These are phyloP conservation scores for Ceratocystis colombiana DNA, from an alignment of 2,329 filamentous ascomycete genomes.

Conservation along the genomic window DNA sequence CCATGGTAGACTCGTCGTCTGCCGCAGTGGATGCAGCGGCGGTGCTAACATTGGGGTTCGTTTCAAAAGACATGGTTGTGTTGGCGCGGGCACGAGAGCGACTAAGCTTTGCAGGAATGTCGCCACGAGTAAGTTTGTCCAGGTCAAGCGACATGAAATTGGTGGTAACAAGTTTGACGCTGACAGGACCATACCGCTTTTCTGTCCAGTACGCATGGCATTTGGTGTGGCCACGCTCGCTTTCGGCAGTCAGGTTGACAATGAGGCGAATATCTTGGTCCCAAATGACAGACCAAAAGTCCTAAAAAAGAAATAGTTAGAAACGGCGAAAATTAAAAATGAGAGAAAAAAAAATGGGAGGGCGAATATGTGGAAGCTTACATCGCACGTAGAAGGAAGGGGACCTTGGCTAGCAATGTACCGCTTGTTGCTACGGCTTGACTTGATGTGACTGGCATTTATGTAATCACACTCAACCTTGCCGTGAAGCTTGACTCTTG, in stretches of 20 bases:
- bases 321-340: background rate
- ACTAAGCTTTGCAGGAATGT: constrained; percentile 12
- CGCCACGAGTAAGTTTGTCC: constrained; percentile 29
- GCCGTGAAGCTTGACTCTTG: constrained; percentile 67
- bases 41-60: constrained; percentile 22
- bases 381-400: constrained; percentile 80
- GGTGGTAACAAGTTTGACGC: constrained; percentile 68
- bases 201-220: constrained; percentile 89
- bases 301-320: constrained; percentile 40
- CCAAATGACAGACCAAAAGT: constrained; percentile 98
- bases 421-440: constrained; percentile 71
- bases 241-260: constrained; percentile 91
- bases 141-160: constrained; percentile 71
- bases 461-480: constrained; percentile 77
- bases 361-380: constrained; percentile 36
- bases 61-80: constrained; percentile 26
- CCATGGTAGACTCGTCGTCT: constrained; percentile 53
- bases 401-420: constrained; percentile 96
- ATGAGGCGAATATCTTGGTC: constrained; percentile 91
- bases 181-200: constrained; percentile 66
- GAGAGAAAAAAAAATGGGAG: background rate
- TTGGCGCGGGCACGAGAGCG: constrained; percentile 37
- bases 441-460: constrained; percentile 80
- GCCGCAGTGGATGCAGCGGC: constrained; percentile 29
- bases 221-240: constrained; percentile 86